Evolutionary conservation across 306 rosid genomes (phyloP).

Genomic region (Cucurbita moschata): DNA sequence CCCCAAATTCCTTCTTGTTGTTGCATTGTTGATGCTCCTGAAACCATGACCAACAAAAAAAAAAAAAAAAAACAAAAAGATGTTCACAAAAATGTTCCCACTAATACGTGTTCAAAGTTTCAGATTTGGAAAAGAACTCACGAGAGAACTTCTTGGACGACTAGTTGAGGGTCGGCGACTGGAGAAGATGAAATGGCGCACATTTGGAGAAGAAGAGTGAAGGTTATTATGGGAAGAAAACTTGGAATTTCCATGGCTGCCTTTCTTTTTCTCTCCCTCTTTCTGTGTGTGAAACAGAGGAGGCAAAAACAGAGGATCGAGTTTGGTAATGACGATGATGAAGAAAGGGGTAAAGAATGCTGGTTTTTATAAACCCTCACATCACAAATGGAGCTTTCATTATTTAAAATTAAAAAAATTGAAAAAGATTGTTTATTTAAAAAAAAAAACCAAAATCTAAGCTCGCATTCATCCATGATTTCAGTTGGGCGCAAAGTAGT

Average conservation of each 20-base stretch:
- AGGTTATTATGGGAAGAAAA: slow-evolving; percentile 15
- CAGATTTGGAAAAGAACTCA: not conserved
- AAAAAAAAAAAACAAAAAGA: no score
- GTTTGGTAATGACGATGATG: not conserved
- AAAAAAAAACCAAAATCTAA: not conserved
- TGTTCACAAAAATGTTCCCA: no score
- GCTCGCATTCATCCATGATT: not conserved
- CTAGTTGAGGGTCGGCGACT: slow-evolving; percentile 41
- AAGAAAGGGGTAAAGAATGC: not conserved
- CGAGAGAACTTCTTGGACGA: slow-evolving; percentile 55
- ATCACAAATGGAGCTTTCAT: not conserved
- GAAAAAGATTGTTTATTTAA: not conserved
- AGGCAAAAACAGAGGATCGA: slow-evolving; percentile 9
- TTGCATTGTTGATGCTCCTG: slow-evolving; percentile 66
- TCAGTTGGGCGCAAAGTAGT: slow-evolving; percentile 2
- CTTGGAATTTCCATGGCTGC: slow-evolving; percentile 40
- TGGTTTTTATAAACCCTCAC: not conserved
- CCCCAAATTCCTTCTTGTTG: slow-evolving; percentile 50
- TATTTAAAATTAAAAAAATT: not conserved
- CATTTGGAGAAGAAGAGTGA: slow-evolving; percentile 21
- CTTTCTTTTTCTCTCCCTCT: not conserved
- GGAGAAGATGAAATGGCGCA: slow-evolving; percentile 39
- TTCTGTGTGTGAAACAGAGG: not conserved
- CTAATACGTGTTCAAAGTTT: no score
- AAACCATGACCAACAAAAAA: not conserved